These are phyloP conservation scores for Phoma sp. DNA, from an alignment of 2,329 filamentous ascomycete genomes.

Conservation along the genomic window DNA sequence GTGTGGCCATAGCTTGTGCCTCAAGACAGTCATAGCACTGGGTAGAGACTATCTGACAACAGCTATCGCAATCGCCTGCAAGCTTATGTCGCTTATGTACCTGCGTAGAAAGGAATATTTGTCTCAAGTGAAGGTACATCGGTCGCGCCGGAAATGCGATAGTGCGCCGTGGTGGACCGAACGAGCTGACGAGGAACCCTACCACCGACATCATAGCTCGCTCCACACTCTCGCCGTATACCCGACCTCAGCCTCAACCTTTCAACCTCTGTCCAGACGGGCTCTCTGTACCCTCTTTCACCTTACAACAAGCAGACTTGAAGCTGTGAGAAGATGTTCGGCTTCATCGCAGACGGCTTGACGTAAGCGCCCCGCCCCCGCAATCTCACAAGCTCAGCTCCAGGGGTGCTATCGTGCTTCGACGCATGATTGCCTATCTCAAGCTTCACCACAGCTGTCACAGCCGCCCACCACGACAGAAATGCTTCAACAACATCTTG, in stretches of 20 bases:
- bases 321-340: slow-evolving; percentile 38
- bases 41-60: too few species aligned
- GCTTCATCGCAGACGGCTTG: slow-evolving; percentile 49
- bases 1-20: too few species aligned
- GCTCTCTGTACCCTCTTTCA: slow-evolving; percentile 1
- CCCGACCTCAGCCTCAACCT: slow-evolving; percentile 26
- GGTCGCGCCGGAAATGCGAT: slow-evolving; percentile 14
- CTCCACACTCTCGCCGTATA: slow-evolving; percentile 29
- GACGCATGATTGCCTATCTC: slow-evolving; percentile 5
- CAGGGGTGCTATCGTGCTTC: slow-evolving; percentile 5
- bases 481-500: background rate
- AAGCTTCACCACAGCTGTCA: slow-evolving; percentile 12
- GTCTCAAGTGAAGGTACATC: slow-evolving; percentile 3
- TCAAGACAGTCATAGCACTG: too few species aligned
- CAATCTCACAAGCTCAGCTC: slow-evolving; percentile 27
- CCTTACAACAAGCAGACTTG: slow-evolving; percentile 3
- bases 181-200: slow-evolving; percentile 15
- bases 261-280: slow-evolving; percentile 13
- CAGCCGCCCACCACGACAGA: slow-evolving; percentile 25
- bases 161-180: slow-evolving; percentile 17
- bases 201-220: slow-evolving; percentile 22
- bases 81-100: background rate
- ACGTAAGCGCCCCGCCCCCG: slow-evolving; percentile 47
- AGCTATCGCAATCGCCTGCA: background rate
- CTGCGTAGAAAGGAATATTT: background rate